Evolutionary conservation across 2,329 filamentous ascomycete species (phyloP).

Genomic region (Phialophora expanda): DNA sequence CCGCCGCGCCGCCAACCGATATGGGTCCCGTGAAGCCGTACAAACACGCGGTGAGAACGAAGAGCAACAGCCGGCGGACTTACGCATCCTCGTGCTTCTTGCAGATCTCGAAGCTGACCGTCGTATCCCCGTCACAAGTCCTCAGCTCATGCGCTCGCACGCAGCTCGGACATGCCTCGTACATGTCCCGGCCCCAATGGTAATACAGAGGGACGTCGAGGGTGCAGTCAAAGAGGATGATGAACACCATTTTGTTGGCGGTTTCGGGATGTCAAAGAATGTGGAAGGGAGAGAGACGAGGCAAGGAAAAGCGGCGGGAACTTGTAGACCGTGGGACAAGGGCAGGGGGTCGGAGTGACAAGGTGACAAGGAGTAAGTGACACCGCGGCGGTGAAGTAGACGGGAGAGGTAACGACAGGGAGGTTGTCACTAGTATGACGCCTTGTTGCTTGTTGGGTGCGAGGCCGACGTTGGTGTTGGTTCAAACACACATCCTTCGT

Average conservation of each 20-base stretch:
- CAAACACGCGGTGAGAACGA: neutral
- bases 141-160: slow-evolving; percentile 30
- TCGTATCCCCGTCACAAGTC: slow-evolving; percentile 30
- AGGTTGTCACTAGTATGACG: neutral
- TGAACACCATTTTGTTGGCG: slow-evolving; percentile 22
- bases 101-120: slow-evolving; percentile 27
- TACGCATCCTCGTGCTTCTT: slow-evolving; percentile 24
- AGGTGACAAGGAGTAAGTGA: neutral
- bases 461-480: neutral
- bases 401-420: neutral
- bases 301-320: neutral
- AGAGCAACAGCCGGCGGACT: slow-evolving; percentile 5
- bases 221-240: slow-evolving; percentile 17
- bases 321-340: neutral
- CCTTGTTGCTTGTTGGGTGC: neutral
- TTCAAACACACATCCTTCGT: neutral
- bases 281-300: slow-evolving; percentile 3
- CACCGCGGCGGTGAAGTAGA: neutral
- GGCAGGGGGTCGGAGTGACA: neutral
- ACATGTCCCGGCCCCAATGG: slow-evolving; percentile 23
- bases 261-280: slow-evolving; percentile 1
- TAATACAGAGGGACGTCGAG: slow-evolving; percentile 21
- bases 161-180: slow-evolving; percentile 28
- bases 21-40: neutral
- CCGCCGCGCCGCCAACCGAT: neutral